These are phyloP conservation scores for Saccharomyces paradoxus DNA, from an alignment of 805 yeast genomes.

Conservation along the genomic window DNA sequence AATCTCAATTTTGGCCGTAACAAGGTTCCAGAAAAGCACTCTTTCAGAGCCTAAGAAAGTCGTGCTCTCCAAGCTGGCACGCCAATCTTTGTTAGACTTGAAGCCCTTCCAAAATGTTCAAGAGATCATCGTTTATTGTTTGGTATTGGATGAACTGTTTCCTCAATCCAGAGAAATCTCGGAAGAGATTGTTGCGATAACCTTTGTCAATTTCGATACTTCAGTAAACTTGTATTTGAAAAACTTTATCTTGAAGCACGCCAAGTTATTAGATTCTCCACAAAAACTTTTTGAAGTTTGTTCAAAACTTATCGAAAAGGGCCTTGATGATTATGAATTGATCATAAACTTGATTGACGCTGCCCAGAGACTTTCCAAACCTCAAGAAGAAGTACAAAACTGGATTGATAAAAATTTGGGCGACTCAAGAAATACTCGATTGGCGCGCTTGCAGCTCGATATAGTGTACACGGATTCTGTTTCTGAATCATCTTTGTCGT, in stretches of 20 bases:
- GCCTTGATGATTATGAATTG: slow-evolving; percentile 60
- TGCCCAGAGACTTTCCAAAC: slow-evolving; percentile 50
- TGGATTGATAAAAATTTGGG: slow-evolving; percentile 24
- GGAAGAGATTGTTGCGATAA: slow-evolving; percentile 31
- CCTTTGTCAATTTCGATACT: slow-evolving; percentile 26
- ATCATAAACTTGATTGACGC: slow-evolving; percentile 35
- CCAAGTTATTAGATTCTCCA: slow-evolving; percentile 39
- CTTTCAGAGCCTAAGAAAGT: slow-evolving; percentile 38
- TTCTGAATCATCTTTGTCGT: slow-evolving; percentile 26
- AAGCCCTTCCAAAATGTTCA: slow-evolving; percentile 52
- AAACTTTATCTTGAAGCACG: slow-evolving; percentile 42
- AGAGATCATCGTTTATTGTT: slow-evolving; percentile 54
- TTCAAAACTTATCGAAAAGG: slow-evolving; percentile 37
- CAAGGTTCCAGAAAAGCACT: slow-evolving; percentile 32
- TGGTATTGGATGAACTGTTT: slow-evolving; percentile 36
- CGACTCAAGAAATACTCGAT: slow-evolving; percentile 46
- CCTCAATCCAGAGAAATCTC: slow-evolving; percentile 25
- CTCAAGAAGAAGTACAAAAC: slow-evolving; percentile 32
- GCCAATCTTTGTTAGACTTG: slow-evolving; percentile 44
- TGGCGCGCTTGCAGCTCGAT: slow-evolving; percentile 47
- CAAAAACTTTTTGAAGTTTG: slow-evolving; percentile 36
- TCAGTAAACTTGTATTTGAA: slow-evolving; percentile 55
- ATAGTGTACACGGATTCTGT: slow-evolving; percentile 12
- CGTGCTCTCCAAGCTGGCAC: slow-evolving; percentile 54
- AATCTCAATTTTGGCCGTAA: slow-evolving; percentile 37